Conservation (phyloP, 257 asterid species). For the Parsonsia alboflavescens region DNA sequence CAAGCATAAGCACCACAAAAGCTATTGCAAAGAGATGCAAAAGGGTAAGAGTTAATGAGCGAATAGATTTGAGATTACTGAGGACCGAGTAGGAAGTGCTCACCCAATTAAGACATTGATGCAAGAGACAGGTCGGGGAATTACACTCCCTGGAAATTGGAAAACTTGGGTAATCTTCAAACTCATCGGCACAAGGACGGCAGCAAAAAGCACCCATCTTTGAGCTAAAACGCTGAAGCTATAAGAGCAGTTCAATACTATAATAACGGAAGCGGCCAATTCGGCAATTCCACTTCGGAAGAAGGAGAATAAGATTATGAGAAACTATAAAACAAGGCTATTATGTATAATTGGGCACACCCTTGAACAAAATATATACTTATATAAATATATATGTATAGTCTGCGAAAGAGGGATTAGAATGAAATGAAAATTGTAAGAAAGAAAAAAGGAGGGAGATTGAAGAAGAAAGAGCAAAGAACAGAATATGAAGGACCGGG, state of each 20-base stretch:
- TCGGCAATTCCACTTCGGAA: no score
- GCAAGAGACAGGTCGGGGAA: conserved; percentile 8
- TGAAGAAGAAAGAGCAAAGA: neutral
- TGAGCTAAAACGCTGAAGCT: neutral
- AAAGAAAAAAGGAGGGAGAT: neutral
- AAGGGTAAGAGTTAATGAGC: neutral
- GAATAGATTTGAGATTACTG: neutral
- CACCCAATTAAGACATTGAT: conserved; percentile 15
- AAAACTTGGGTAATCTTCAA: conserved; percentile 13
- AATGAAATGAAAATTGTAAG: neutral
- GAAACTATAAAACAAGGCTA: neutral
- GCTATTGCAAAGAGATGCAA: neutral
- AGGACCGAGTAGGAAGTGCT: neutral
- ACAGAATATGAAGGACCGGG: neutral
- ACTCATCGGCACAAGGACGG: conserved; percentile 12
- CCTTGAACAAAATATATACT: neutral
- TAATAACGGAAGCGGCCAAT: neutral
- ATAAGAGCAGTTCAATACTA: neutral
- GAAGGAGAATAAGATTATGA: no score
- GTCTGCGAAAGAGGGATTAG: neutral
- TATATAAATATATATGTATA: no score
- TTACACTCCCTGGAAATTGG: conserved; percentile 9
- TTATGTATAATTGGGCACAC: neutral
- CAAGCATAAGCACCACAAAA: neutral
- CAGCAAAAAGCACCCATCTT: conserved; percentile 26